phyloP scores from a whole-genome alignment of 768 basidiomycete genomes.

The Grammothele lineata region DNA sequence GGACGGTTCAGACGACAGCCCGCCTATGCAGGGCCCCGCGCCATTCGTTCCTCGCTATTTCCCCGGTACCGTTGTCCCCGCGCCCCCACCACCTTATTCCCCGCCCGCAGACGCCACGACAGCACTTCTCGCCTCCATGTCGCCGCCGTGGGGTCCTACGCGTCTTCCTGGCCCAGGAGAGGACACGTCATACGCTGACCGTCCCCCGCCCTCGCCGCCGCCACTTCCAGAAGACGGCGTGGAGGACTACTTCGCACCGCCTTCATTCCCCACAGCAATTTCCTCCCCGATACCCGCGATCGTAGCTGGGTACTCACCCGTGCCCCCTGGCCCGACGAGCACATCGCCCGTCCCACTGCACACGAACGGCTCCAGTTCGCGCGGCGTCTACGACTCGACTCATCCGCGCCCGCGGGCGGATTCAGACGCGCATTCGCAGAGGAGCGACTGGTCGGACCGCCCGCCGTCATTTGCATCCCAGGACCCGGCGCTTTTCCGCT shows the following conservation, averaged over 20 bases:
- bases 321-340: conserved; percentile 8
- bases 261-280: conserved; percentile 23
- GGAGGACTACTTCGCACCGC: conserved; percentile 20
- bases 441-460: conserved; percentile 12
- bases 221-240: conserved; percentile 13
- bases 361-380: conserved; percentile 10
- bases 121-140: conserved; percentile 14
- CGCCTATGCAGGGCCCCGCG: conserved; percentile 39
- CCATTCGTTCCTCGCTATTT: conserved; percentile 56
- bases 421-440: conserved; percentile 11
- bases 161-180: conserved; percentile 13
- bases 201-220: conserved; percentile 18
- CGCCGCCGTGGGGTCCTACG: conserved; percentile 15
- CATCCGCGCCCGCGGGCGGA: conserved; percentile 6
- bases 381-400: conserved; percentile 8
- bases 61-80: conserved; percentile 42
- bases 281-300: conserved; percentile 25
- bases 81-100: conserved; percentile 37
- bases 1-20: conserved; percentile 25
- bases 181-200: conserved; percentile 19
- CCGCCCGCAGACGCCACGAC: conserved; percentile 22
- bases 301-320: conserved; percentile 18
- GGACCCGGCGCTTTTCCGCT: conserved; percentile 14
- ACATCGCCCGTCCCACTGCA: conserved; percentile 11
- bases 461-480: conserved; percentile 19